Evolutionary conservation across 2,329 filamentous ascomycete species (phyloP).

Genomic region (Aspergillus vadensis): DNA sequence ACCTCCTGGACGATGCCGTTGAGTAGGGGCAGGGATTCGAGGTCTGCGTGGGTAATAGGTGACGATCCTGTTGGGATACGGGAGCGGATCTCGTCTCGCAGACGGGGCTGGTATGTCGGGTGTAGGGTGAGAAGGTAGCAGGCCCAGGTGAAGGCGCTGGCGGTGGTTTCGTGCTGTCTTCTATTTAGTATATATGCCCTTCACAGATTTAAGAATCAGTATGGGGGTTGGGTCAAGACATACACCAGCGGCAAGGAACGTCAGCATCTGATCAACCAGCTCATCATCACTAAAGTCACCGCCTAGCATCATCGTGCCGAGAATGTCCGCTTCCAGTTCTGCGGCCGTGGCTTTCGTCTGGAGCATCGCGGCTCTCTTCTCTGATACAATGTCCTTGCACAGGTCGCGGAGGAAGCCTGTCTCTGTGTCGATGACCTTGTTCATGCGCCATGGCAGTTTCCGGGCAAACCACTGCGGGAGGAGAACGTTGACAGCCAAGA

Average conservation of each 20-base stretch:
- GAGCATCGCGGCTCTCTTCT: constrained; percentile 33
- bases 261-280: constrained; percentile 47
- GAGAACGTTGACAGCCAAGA: constrained; percentile 49
- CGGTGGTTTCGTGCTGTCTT: constrained; percentile 57
- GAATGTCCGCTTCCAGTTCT: constrained; percentile 41
- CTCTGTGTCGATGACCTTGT: constrained; percentile 33
- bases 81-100: constrained; percentile 54
- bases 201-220: background rate
- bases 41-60: constrained; percentile 32
- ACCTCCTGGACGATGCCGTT: constrained; percentile 77
- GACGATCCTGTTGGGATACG: constrained; percentile 45
- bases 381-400: constrained; percentile 38
- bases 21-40: constrained; percentile 59
- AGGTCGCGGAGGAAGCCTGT: constrained; percentile 34
- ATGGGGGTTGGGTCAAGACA: constrained; percentile 1
- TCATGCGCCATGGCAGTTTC: constrained; percentile 46
- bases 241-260: constrained; percentile 45
- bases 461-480: constrained; percentile 55
- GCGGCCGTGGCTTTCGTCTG: constrained; percentile 41
- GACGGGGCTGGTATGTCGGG: constrained; percentile 50
- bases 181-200: constrained; percentile 12
- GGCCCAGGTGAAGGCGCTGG: constrained; percentile 56
- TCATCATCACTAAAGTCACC: constrained; percentile 43
- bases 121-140: constrained; percentile 56
- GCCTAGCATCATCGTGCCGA: constrained; percentile 41